phyloP scores from a whole-genome alignment of 225 moss, liverwort and hornwort species.

The Ulota crispa region DNA sequence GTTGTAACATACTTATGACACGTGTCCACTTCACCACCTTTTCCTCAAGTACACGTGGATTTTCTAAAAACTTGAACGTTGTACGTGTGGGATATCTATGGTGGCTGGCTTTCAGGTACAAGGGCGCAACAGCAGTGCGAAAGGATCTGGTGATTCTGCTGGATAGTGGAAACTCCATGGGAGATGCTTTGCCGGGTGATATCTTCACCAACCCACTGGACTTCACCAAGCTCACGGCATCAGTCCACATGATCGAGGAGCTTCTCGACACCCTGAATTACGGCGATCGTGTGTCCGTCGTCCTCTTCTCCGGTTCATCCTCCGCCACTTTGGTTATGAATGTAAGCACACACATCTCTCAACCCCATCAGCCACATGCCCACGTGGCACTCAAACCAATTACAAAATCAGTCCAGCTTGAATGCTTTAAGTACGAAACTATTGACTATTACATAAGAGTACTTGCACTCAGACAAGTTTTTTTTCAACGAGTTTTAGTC shows the following conservation, averaged over 20 bases:
- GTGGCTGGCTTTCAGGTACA: slow-evolving; percentile 32
- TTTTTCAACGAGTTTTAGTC: no score
- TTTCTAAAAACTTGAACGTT: no score
- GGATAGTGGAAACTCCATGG: slow-evolving; percentile 51
- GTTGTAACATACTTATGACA: no score
- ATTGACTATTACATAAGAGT: no score
- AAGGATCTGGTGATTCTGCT: slow-evolving; percentile 41
- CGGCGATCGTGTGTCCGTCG: slow-evolving; percentile 42
- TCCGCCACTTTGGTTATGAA: slow-evolving; percentile 14
- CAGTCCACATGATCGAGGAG: slow-evolving; percentile 38
- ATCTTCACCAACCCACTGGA: neutral
- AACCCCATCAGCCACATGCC: no score
- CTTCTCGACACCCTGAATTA: slow-evolving; percentile 50
- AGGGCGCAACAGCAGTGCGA: slow-evolving; percentile 39
- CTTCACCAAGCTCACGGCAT: slow-evolving; percentile 34
- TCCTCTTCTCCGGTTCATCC: slow-evolving; percentile 32
- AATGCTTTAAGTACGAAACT: no score
- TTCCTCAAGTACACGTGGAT: no score
- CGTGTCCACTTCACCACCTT: no score
- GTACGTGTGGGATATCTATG: no score
- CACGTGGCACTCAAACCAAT: no score
- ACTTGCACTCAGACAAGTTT: no score
- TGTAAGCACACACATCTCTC: slow-evolving; percentile 12
- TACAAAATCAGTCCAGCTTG: no score
- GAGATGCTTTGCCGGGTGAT: slow-evolving; percentile 32